Conservation (phyloP, 768 basidiomycete genomes). For the Pholiota conissans region DNA sequence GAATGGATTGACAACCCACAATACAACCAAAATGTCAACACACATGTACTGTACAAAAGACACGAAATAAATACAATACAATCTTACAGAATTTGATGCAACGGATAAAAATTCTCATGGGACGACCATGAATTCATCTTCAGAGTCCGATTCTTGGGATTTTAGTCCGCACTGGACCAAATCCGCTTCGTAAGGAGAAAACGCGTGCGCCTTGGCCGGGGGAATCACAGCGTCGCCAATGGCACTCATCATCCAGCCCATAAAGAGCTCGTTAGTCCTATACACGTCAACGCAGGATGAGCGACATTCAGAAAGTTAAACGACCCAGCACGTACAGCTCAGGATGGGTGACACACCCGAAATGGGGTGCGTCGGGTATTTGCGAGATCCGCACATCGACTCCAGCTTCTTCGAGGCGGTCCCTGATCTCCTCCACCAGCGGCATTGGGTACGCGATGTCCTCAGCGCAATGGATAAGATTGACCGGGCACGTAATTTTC, state of each 20-base stretch:
- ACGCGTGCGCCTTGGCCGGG: constrained; percentile 19
- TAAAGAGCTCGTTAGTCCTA: constrained; percentile 15
- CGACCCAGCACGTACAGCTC: constrained; percentile 31
- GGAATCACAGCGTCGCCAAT: constrained; percentile 18
- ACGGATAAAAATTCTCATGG: too few relatives aligned
- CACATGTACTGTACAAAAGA: too few relatives aligned
- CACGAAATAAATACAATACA: too few relatives aligned
- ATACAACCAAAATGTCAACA: too few relatives aligned
- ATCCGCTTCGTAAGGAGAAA: constrained; percentile 30
- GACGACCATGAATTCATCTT: constrained; percentile 18
- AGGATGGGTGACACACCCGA: constrained; percentile 34
- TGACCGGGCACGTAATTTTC: constrained; percentile 30
- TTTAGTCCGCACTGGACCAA: constrained; percentile 25
- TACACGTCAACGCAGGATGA: background rate
- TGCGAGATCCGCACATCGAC: constrained; percentile 25
- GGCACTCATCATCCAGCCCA: constrained; percentile 23
- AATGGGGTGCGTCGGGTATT: constrained; percentile 34
- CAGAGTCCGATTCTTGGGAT: constrained; percentile 19
- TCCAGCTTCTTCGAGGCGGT: constrained; percentile 24
- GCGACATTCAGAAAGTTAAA: background rate
- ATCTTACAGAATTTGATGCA: too few relatives aligned
- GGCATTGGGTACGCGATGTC: constrained; percentile 37
- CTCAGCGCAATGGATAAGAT: constrained; percentile 31
- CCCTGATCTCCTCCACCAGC: constrained; percentile 24
- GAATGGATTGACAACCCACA: too few relatives aligned